These are phyloP conservation scores for Recurvomyces mirabilis DNA, from an alignment of 495 filamentous ascomycete genomes.

Conservation along the genomic window DNA sequence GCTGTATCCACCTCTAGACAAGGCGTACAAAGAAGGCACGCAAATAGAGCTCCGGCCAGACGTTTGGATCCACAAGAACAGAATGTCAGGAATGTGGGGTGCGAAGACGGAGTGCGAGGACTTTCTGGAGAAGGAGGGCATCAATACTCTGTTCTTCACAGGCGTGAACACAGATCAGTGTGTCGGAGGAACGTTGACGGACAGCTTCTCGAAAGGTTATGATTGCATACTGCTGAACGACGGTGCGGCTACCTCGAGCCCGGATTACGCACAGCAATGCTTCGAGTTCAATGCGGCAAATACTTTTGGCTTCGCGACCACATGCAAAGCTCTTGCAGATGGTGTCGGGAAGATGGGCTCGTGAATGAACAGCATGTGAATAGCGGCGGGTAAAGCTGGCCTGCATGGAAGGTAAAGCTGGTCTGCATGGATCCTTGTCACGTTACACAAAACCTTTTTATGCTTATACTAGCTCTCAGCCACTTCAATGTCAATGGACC, in stretches of 20 bases:
- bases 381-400: background rate
- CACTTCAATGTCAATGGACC: background rate
- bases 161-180: constrained; percentile 52
- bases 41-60: constrained; percentile 30
- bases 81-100: constrained; percentile 46
- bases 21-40: constrained; percentile 26
- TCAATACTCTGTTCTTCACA: constrained; percentile 41
- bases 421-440: background rate
- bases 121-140: constrained; percentile 33
- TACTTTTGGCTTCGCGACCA: constrained; percentile 34
- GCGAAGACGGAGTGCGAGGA: constrained; percentile 24
- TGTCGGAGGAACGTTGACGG: constrained; percentile 42
- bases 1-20: constrained; percentile 38
- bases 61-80: constrained; percentile 45
- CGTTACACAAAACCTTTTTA: background rate
- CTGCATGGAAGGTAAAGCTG: background rate
- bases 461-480: background rate
- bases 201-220: constrained; percentile 43
- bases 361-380: background rate
- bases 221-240: constrained; percentile 46
- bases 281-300: constrained; percentile 35
- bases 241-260: constrained; percentile 41
- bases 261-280: constrained; percentile 31
- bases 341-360: constrained; percentile 25
- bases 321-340: constrained; percentile 30